These are phyloP conservation scores for Diaporthe caulivora DNA, from an alignment of 2,329 filamentous ascomycete genomes.

Conservation along the genomic window DNA sequence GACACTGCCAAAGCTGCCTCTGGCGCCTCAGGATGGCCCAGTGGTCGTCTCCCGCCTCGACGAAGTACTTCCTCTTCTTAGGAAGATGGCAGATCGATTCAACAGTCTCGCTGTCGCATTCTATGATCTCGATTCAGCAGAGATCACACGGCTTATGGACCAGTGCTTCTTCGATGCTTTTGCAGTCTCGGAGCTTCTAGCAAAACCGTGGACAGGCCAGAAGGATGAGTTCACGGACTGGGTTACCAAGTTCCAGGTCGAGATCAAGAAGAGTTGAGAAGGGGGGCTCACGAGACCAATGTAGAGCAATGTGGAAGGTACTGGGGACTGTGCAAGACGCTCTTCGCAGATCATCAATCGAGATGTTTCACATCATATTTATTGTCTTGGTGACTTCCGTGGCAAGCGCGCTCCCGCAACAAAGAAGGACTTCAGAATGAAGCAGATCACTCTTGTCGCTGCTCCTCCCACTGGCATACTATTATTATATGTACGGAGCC, in stretches of 20 bases:
- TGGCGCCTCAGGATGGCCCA: conserved; percentile 38
- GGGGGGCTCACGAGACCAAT: background rate
- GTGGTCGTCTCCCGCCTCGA: conserved; percentile 63
- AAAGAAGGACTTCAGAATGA: no score
- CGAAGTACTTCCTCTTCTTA: conserved; percentile 66
- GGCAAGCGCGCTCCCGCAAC: no score
- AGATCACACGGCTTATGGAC: conserved; percentile 70
- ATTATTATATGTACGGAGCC: no score
- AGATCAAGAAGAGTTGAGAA: conserved; percentile 59
- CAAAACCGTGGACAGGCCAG: conserved; percentile 71
- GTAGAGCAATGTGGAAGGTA: background rate
- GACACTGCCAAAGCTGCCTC: conserved; percentile 58
- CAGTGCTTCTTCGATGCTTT: conserved; percentile 72
- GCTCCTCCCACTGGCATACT: no score
- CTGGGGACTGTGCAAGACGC: background rate
- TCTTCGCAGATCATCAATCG: background rate
- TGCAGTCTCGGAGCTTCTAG: conserved; percentile 66
- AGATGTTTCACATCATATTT: no score
- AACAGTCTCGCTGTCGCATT: conserved; percentile 79
- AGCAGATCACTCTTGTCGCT: no score
- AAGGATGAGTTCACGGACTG: conserved; percentile 84
- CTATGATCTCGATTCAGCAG: conserved; percentile 73
- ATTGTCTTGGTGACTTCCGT: no score
- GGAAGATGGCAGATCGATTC: conserved; percentile 73
- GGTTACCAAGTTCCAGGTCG: conserved; percentile 70